A percentile compares a stretch with the other conserved stretches of the same genome.
These are phyloP conservation scores for Neonectria hederae DNA, from an alignment of 2,329 filamentous ascomycete species.

Conservation along the genomic window DNA sequence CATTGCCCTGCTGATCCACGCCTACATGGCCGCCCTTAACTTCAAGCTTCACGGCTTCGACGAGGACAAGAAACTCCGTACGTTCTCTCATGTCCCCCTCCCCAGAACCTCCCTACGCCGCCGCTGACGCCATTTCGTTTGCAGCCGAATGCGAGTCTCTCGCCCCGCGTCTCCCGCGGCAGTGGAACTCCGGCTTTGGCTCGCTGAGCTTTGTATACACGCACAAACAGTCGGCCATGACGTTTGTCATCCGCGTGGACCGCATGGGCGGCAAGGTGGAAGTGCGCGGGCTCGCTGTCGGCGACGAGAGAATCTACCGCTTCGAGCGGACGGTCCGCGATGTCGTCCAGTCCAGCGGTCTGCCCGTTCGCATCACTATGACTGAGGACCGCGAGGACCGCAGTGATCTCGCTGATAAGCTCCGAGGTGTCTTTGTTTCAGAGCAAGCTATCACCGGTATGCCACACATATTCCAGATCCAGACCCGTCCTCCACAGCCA, in stretches of 20 bases:
- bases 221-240: constrained; percentile 85
- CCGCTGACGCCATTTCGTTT: constrained; percentile 19
- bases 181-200: constrained; percentile 81
- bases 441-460: constrained; percentile 67
- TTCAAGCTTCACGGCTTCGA: constrained; percentile 86
- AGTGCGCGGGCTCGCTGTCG: constrained; percentile 79
- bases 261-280: constrained; percentile 86
- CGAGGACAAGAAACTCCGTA: constrained; percentile 81
- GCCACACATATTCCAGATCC: constrained; percentile 1
- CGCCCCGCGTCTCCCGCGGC: constrained; percentile 72
- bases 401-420: constrained; percentile 56
- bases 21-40: constrained; percentile 80
- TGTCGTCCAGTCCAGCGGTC: constrained; percentile 69
- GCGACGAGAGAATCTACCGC: constrained; percentile 81
- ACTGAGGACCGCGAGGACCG: constrained; percentile 60
- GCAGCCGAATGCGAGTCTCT: constrained; percentile 61
- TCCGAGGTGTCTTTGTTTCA: constrained; percentile 77
- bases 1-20: constrained; percentile 84
- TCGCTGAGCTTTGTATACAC: constrained; percentile 87
- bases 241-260: constrained; percentile 83
- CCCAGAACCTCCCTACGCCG: not conserved
- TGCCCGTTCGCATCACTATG: constrained; percentile 66
- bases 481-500: not conserved
- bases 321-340: constrained; percentile 79
- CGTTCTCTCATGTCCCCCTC: constrained; percentile 26